Evolutionary conservation across 2,329 filamentous ascomycete species (phyloP).

Genomic region (Plectosphaerella cucumerina): DNA sequence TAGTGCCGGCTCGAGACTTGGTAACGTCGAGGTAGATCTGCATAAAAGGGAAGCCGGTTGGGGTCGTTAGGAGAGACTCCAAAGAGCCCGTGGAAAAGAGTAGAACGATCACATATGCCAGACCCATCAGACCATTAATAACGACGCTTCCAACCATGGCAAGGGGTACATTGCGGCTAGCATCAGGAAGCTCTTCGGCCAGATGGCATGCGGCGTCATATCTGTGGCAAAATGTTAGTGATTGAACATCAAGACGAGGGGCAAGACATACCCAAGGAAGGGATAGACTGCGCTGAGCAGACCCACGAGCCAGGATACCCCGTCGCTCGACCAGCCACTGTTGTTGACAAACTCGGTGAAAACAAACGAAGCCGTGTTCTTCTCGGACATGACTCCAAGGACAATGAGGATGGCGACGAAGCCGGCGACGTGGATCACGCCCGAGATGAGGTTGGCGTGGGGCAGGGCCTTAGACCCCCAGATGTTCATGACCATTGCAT

Average conservation of each 20-base stretch:
- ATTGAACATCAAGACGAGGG: background rate
- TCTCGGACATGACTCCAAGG: constrained; percentile 23
- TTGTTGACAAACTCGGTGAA: constrained; percentile 25
- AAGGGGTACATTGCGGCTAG: constrained; percentile 25
- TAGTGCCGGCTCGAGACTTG: constrained; percentile 16
- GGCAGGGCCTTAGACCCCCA: constrained; percentile 33
- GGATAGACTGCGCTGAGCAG: constrained; percentile 26
- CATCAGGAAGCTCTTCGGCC: constrained; percentile 27
- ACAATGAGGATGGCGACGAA: constrained; percentile 22
- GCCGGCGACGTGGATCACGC: constrained; percentile 20
- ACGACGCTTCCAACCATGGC: constrained; percentile 28
- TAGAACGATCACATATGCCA: constrained; percentile 35
- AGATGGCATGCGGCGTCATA: constrained; percentile 29
- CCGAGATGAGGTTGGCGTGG: constrained; percentile 24
- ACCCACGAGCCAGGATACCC: constrained; percentile 26
- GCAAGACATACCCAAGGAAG: constrained; percentile 23
- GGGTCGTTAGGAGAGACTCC: constrained; percentile 29
- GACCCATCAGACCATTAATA: constrained; percentile 40
- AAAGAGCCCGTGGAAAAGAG: constrained; percentile 38
- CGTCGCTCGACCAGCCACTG: constrained; percentile 25
- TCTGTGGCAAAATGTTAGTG: constrained; percentile 8
- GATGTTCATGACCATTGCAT: constrained; percentile 33
- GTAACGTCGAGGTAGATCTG: constrained; percentile 31
- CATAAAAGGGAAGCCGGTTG: constrained; percentile 38
- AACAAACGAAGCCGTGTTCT: constrained; percentile 23